Evolutionary conservation across 2,329 filamentous ascomycete species (phyloP).

Genomic region (Clarireedia hainanense): DNA sequence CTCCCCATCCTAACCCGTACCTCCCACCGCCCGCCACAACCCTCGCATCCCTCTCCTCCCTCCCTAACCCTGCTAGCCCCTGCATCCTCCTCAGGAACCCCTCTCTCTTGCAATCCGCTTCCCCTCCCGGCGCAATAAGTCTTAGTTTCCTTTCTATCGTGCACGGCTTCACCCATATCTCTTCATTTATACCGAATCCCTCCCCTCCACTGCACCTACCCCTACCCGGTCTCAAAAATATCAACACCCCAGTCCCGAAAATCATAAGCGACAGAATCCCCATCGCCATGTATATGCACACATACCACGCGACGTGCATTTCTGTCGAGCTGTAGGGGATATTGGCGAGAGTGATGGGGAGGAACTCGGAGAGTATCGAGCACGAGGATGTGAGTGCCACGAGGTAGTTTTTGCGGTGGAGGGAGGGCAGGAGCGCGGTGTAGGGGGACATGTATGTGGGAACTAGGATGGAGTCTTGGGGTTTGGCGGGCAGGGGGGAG

Average conservation of each 20-base stretch:
- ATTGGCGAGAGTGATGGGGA: not conserved
- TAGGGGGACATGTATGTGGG: slow-evolving; percentile 39
- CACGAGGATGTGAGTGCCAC: not conserved
- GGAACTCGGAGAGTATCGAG: not conserved
- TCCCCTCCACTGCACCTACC: not conserved
- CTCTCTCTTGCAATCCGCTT: slow-evolving; percentile 15
- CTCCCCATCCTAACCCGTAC: slow-evolving; percentile 30
- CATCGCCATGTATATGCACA: not conserved
- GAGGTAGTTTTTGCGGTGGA: slow-evolving; percentile 28
- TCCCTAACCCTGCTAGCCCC: slow-evolving; percentile 27
- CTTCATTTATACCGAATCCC: not conserved
- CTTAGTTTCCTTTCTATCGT: not conserved
- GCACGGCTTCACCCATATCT: not conserved
- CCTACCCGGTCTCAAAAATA: not conserved
- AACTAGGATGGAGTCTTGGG: slow-evolving; percentile 35
- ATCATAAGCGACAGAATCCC: not conserved
- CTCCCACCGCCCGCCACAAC: slow-evolving; percentile 26
- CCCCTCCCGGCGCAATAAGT: not conserved
- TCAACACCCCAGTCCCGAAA: not conserved
- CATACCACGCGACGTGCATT: not conserved
- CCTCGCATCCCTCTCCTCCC: slow-evolving; percentile 27
- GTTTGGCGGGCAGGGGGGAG: slow-evolving; percentile 17
- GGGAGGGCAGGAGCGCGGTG: slow-evolving; percentile 35
- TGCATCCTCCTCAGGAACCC: slow-evolving; percentile 36
- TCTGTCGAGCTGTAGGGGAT: not conserved